phyloP scores from a whole-genome alignment of 192 early-diverging fungal genomes.

The Coemansia javaensis region DNA sequence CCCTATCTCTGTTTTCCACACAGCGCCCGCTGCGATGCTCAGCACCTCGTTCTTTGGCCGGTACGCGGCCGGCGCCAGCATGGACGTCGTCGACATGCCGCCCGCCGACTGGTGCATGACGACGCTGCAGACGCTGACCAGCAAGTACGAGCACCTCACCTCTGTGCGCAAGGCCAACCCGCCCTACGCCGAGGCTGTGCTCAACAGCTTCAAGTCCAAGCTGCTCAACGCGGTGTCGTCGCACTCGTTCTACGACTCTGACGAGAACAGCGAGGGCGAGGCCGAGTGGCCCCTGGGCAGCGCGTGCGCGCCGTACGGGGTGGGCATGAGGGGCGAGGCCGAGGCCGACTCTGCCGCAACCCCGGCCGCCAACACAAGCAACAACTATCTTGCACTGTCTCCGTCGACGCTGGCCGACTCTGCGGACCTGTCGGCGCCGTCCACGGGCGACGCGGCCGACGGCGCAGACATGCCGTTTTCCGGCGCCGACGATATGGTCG shows the following conservation, averaged over 20 bases:
- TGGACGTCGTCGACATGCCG: conserved; percentile 29
- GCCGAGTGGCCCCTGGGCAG: conserved; percentile 31
- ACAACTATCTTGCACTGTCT: conserved; percentile 29
- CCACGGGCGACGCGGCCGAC: conserved; percentile 2
- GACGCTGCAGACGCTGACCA: conserved; percentile 36
- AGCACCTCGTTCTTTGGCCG: conserved; percentile 18
- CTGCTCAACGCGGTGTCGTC: conserved; percentile 36
- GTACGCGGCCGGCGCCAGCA: conserved; percentile 6
- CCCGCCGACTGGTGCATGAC: conserved; percentile 48
- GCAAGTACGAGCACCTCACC: conserved; percentile 51
- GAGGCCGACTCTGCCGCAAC: too few species aligned
- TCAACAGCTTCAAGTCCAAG: conserved; percentile 54
- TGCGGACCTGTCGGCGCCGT: conserved; percentile 13
- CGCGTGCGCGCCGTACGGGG: conserved; percentile 16
- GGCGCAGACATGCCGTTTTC: not conserved
- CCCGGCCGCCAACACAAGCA: conserved; percentile 7
- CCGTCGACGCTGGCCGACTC: conserved; percentile 12
- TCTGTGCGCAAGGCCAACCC: conserved; percentile 50
- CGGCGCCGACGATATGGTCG: conserved; percentile 12
- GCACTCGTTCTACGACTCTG: conserved; percentile 36
- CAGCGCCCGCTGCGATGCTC: conserved; percentile 5
- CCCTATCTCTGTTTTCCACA: not conserved
- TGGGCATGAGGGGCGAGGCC: conserved; percentile 18
- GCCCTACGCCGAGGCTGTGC: conserved; percentile 46
- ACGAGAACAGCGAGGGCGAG: conserved; percentile 37